These are phyloP conservation scores for Neurospora sp. DNA, from an alignment of 495 filamentous ascomycete species.

Conservation along the genomic window DNA sequence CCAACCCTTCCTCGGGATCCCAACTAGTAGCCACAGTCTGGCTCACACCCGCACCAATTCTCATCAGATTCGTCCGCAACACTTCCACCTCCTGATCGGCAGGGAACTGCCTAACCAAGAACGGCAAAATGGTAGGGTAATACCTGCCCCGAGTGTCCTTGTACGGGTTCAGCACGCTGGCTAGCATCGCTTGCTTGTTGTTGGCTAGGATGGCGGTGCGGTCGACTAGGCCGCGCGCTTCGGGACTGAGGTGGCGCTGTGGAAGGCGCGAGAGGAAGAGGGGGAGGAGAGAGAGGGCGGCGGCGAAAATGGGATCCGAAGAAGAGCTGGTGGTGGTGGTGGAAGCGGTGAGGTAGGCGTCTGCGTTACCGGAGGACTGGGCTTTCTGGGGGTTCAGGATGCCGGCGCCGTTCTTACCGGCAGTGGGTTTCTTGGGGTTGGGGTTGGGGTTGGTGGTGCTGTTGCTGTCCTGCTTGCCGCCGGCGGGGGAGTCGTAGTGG, in stretches of 20 bases:
- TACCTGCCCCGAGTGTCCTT: constrained; percentile 45
- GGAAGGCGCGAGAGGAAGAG: constrained; percentile 49
- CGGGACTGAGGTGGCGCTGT: constrained; percentile 47
- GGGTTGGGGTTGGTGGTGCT: neutral
- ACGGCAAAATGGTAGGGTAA: constrained; percentile 64
- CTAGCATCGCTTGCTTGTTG: constrained; percentile 58
- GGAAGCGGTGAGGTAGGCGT: constrained; percentile 27
- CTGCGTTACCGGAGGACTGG: constrained; percentile 28
- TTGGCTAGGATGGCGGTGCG: constrained; percentile 61
- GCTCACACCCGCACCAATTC: constrained; percentile 23
- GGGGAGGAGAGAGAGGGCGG: constrained; percentile 53
- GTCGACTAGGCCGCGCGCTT: constrained; percentile 62
- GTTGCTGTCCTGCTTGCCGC: neutral
- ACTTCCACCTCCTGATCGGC: constrained; percentile 57
- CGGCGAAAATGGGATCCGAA: constrained; percentile 26
- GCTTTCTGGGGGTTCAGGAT: constrained; percentile 10
- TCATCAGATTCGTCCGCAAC: constrained; percentile 43
- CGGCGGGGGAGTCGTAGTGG: constrained; percentile 16
- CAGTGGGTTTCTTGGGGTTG: constrained; percentile 6
- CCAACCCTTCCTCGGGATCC: constrained; percentile 6
- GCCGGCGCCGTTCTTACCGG: constrained; percentile 4
- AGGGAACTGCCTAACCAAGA: constrained; percentile 52
- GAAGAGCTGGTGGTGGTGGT: constrained; percentile 24
- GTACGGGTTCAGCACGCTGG: constrained; percentile 69
- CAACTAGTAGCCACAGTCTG: constrained; percentile 44